These are phyloP conservation scores for Lactarius evosmus DNA, from an alignment of 768 basidiomycete genomes.

Conservation along the genomic window DNA sequence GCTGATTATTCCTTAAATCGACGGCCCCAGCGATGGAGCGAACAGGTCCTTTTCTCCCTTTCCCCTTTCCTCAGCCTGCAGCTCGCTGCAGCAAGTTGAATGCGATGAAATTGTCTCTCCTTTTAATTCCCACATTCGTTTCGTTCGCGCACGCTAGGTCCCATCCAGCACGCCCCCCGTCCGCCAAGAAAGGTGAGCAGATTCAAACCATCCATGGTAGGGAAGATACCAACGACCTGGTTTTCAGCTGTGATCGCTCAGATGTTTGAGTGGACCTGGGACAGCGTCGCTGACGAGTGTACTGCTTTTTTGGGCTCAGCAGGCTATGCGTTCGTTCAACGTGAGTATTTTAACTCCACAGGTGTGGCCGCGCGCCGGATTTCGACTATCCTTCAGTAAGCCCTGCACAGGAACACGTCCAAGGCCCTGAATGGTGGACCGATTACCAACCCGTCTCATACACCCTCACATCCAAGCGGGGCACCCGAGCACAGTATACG, in stretches of 20 bases:
- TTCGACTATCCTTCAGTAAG: slow-evolving; percentile 34
- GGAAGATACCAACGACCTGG: neutral
- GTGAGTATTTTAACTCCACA: slow-evolving; percentile 29
- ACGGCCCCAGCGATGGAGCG: no score
- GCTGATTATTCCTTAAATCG: no score
- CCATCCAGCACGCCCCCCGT: neutral
- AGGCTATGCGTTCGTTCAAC: slow-evolving; percentile 64
- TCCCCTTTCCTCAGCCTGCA: neutral
- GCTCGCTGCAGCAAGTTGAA: neutral
- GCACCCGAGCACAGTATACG: slow-evolving; percentile 49
- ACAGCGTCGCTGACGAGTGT: slow-evolving; percentile 59
- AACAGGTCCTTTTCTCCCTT: neutral
- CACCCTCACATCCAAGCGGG: slow-evolving; percentile 61
- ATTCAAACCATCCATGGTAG: no score
- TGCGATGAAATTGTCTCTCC: neutral
- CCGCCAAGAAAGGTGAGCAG: neutral
- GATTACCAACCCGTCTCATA: slow-evolving; percentile 72
- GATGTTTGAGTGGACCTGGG: slow-evolving; percentile 65
- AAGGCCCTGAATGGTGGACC: slow-evolving; percentile 67
- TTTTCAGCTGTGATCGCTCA: slow-evolving; percentile 52
- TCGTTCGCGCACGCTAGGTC: neutral
- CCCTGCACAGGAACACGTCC: slow-evolving; percentile 56
- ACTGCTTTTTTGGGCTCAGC: slow-evolving; percentile 62
- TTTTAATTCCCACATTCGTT: neutral
- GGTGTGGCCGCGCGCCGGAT: neutral